Evolutionary conservation across 176 grass and related monocot genomes (phyloP).

Genomic region (Eleusine indica): DNA sequence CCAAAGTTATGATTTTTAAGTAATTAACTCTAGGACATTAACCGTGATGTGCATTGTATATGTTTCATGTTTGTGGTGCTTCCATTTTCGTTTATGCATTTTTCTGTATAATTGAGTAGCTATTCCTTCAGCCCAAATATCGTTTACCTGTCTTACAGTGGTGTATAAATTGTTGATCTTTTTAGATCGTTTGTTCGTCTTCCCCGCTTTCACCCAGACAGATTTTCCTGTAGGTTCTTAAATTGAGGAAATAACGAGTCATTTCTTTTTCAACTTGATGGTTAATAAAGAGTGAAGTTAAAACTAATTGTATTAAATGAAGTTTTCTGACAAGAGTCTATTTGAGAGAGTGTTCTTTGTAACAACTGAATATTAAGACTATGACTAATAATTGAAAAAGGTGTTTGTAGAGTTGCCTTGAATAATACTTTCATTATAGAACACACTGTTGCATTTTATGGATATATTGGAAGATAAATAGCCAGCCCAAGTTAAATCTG

Average conservation of each 20-base stretch:
- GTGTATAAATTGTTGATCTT: neutral
- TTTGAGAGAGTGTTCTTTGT: neutral
- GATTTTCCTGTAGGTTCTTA: neutral
- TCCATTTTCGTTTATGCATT: neutral
- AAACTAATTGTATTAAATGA: constrained; percentile 7
- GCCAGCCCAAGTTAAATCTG: neutral
- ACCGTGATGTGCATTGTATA: constrained; percentile 26
- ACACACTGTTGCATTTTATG: neutral
- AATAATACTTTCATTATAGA: neutral
- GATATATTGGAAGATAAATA: constrained; percentile 1
- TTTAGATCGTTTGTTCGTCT: neutral
- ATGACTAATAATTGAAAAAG: neutral
- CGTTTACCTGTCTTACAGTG: neutral
- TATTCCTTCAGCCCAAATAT: neutral
- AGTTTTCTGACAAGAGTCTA: neutral
- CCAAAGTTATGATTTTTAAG: neutral
- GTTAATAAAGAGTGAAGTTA: neutral
- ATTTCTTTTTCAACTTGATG: neutral
- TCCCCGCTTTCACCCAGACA: neutral
- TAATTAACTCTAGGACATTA: neutral
- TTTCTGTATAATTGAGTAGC: neutral
- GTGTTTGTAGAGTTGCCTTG: neutral
- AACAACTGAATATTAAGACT: neutral
- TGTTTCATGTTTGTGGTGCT: neutral
- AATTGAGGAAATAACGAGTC: neutral